Evolutionary conservation across 2,329 filamentous ascomycete genomes (phyloP).

Genomic region (Ophiosphaerella korrae): DNA sequence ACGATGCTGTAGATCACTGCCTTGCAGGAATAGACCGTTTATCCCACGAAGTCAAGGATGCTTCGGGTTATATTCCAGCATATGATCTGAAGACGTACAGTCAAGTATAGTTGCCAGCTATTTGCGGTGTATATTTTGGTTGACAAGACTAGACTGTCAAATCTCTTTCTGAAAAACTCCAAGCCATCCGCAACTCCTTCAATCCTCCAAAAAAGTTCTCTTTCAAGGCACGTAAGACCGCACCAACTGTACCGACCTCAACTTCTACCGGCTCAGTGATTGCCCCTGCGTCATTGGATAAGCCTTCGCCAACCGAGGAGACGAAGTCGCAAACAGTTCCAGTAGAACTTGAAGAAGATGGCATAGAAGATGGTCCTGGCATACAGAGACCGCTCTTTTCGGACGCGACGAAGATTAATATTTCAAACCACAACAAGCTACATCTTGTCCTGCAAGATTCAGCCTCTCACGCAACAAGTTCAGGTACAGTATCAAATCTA

Average conservation of each 20-base stretch:
- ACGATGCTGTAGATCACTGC: constrained; percentile 80
- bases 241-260: constrained; percentile 41
- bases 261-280: constrained; percentile 49
- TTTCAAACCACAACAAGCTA: constrained; percentile 69
- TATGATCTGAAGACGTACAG: constrained; percentile 90
- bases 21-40: constrained; percentile 79
- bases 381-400: constrained; percentile 60
- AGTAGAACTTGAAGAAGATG: constrained; percentile 6
- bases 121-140: not conserved
- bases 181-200: constrained; percentile 69
- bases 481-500: constrained; percentile 74
- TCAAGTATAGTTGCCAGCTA: constrained; percentile 60
- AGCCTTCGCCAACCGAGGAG: constrained; percentile 34
- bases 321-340: constrained; percentile 36
- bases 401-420: constrained; percentile 63
- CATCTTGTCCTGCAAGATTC: constrained; percentile 79
- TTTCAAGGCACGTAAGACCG: constrained; percentile 69
- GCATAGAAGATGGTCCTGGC: constrained; percentile 13
- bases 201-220: constrained; percentile 78
- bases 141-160: constrained; percentile 71
- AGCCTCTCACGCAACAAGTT: constrained; percentile 71
- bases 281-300: constrained; percentile 47
- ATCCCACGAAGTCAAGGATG: constrained; percentile 83
- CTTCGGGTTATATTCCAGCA: constrained; percentile 78
- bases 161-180: constrained; percentile 76